phyloP scores from a whole-genome alignment of 2,329 filamentous ascomycete genomes.

The Sporothrix curviconia region DNA sequence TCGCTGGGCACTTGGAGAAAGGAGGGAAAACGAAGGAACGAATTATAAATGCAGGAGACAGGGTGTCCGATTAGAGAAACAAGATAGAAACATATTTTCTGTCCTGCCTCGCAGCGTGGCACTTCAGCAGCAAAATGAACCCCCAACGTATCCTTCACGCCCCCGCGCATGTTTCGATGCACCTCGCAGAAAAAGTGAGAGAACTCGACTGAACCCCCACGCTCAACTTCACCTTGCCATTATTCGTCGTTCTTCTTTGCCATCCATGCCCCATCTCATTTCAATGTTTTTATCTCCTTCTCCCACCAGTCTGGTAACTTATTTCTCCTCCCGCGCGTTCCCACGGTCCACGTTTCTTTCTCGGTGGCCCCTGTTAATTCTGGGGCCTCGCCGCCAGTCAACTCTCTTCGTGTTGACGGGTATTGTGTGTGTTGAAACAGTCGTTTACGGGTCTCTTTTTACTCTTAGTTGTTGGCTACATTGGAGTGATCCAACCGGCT shows the following conservation, averaged over 20 bases:
- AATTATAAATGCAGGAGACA: too few species aligned
- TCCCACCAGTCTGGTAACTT: not conserved
- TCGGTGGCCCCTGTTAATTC: not conserved
- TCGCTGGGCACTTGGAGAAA: not conserved
- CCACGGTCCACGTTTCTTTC: not conserved
- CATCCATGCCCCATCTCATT: not conserved
- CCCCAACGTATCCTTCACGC: too few species aligned
- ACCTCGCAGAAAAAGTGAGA: not conserved
- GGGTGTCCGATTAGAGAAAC: not conserved
- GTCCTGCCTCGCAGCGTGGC: too few species aligned
- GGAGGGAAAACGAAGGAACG: not conserved
- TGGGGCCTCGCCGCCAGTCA: not conserved
- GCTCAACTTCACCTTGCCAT: not conserved
- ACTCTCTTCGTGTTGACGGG: not conserved
- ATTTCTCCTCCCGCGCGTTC: not conserved
- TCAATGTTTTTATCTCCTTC: not conserved
- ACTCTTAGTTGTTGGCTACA: not conserved
- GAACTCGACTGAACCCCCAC: not conserved
- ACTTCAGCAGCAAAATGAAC: too few species aligned
- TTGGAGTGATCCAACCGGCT: not conserved
- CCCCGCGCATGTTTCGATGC: not conserved
- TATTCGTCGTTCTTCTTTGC: not conserved
- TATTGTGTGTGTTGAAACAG: not conserved
- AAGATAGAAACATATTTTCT: not conserved
- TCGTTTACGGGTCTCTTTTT: not conserved